phyloP scores from a whole-genome alignment of 331 rosid species.

The Malus hybrid region DNA sequence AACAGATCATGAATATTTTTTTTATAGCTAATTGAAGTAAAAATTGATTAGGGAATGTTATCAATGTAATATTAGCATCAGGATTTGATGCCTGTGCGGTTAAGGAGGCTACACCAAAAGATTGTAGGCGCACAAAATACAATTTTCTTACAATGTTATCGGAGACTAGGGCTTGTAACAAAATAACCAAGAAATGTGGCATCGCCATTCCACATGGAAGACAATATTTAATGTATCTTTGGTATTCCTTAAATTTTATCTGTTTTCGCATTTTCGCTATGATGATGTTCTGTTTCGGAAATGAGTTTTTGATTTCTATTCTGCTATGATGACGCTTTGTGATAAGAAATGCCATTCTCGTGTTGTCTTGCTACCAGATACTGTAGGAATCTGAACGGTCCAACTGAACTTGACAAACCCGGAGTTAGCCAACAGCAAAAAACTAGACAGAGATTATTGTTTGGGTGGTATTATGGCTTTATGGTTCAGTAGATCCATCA shows the following conservation, averaged over 20 bases:
- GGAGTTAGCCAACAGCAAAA: neutral
- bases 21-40: neutral
- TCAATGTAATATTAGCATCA: neutral
- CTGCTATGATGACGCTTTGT: neutral
- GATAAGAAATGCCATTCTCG: neutral
- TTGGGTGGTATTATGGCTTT: neutral
- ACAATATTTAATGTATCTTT: neutral
- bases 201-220: neutral
- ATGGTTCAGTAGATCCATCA: neutral
- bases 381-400: neutral
- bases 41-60: neutral
- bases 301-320: neutral
- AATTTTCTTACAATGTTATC: neutral
- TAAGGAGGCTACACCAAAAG: neutral
- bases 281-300: neutral
- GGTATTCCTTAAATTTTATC: neutral
- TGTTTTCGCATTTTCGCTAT: neutral
- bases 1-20: neutral
- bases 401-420: neutral
- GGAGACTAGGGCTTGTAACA: neutral
- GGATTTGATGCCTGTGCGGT: neutral
- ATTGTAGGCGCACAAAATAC: neutral
- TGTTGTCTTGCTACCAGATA: neutral
- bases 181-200: neutral
- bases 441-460: neutral